Evolutionary conservation across 805 yeast genomes (phyloP), one percentile per base, ranked within the genome.

Genomic region (Ogataea paradorogensis): DNA sequence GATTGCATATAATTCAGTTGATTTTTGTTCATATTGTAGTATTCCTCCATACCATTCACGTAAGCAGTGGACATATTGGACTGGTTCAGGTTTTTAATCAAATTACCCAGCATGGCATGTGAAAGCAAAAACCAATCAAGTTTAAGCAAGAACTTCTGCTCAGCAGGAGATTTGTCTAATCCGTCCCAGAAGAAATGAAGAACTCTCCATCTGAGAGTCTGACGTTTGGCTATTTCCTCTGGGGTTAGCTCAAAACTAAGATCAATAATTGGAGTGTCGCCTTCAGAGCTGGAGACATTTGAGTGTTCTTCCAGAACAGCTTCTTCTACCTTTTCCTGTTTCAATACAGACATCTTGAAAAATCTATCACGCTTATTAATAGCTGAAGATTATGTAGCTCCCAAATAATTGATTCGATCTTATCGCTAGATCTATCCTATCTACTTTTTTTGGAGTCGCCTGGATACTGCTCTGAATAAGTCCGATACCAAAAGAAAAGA

Each of bases 71-170:
- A 70, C 36, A 76, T 61, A 56, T 80, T 82, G 30, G 74, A 67
- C 42, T 71, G 73, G 53, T 82, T 85, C 31, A 82, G 63, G 38
- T 76, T 74, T 55, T 80, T 80, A 38, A 81, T 77, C 80, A 84
- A 82, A 58, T 80, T 79, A 1, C 78, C 79, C 22, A 58, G 76
- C 71, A 3, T 80, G 65, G 48, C 75, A 73, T 38, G 69, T 59
- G 30, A 78, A 66, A 40, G 80, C 59, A 35, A 76, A 55, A 48
- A 48, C 18, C 74, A 50, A 51, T 80, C 87, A 24, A 80, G 55
- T 52, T 80, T 80, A 45, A 67, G 55, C 24, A 77, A 44, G 36
- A 67, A 65, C 22, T 25, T 33, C 18, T 63, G 56, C 46, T 70
- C 75, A 3, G 48, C 46, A 3, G 66, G 65, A 32, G 59, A 58